Conservation (phyloP, 2,329 filamentous ascomycete genomes). For the Triangularia setosa region DNA sequence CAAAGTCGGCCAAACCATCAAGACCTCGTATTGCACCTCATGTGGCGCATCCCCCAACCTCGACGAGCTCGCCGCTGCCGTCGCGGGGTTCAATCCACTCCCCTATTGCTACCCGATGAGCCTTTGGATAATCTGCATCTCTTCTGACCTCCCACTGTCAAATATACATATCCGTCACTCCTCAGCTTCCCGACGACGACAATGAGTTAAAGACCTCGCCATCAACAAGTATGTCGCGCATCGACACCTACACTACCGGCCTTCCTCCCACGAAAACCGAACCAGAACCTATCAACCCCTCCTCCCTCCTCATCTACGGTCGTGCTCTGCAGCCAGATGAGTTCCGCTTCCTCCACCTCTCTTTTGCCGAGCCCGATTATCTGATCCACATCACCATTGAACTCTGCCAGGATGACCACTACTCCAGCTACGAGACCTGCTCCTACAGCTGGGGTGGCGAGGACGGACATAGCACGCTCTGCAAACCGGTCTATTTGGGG, state of each 20-base stretch:
- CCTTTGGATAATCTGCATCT: not conserved
- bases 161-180: not conserved
- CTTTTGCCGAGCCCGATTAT: not conserved
- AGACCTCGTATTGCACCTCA: not conserved
- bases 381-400: not conserved
- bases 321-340: not conserved
- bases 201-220: too few relatives aligned
- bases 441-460: slow-evolving; percentile 3
- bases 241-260: too few relatives aligned
- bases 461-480: not conserved
- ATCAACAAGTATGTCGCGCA: too few relatives aligned
- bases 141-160: not conserved
- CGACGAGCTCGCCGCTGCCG: not conserved
- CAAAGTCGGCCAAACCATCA: too few relatives aligned
- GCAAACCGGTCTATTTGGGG: not conserved
- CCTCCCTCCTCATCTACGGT: not conserved
- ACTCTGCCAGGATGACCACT: not conserved
- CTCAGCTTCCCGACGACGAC: too few relatives aligned
- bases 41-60: not conserved
- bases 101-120: not conserved
- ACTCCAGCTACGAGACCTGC: not conserved
- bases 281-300: not conserved
- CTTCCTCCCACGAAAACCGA: too few relatives aligned
- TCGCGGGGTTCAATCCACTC: not conserved
- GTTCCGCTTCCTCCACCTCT: not conserved